phyloP scores from a whole-genome alignment of 225 moss, liverwort and hornwort species.

The Rhytidiadelphus loreus region DNA sequence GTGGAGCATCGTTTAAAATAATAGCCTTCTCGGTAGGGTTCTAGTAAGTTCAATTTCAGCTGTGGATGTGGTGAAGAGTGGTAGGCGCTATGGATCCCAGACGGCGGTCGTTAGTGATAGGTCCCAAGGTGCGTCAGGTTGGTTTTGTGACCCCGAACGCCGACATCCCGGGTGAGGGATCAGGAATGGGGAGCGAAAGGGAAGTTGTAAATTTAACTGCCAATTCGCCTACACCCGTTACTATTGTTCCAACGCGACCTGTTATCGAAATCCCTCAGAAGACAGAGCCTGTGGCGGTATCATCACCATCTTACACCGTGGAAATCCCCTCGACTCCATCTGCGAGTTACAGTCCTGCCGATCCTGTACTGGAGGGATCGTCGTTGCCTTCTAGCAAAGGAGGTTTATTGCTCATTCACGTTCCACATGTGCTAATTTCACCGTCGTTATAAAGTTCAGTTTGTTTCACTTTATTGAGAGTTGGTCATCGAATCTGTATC shows the following conservation, averaged over 20 bases:
- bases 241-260: constrained; percentile 45
- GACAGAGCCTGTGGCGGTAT: constrained; percentile 24
- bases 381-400: constrained; percentile 55
- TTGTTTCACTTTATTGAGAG: background rate
- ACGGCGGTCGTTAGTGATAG: constrained; percentile 53
- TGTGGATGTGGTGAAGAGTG: constrained; percentile 8
- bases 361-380: constrained; percentile 44
- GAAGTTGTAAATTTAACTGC: constrained; percentile 9
- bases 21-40: background rate
- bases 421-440: background rate
- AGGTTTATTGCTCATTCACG: constrained; percentile 17
- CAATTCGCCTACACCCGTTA: constrained; percentile 63
- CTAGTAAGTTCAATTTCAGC: background rate
- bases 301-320: constrained; percentile 33
- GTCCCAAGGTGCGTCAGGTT: constrained; percentile 83
- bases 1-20: background rate
- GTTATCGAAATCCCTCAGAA: constrained; percentile 23
- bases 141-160: constrained; percentile 82
- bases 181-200: background rate
- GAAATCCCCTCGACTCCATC: constrained; percentile 29
- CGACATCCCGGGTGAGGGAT: constrained; percentile 29
- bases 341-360: constrained; percentile 41
- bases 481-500: background rate
- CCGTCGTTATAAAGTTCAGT: background rate
- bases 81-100: constrained; percentile 56